Evolutionary conservation across 2,329 filamentous ascomycete genomes (phyloP).

Genomic region (Corniculantispora saksenae): DNA sequence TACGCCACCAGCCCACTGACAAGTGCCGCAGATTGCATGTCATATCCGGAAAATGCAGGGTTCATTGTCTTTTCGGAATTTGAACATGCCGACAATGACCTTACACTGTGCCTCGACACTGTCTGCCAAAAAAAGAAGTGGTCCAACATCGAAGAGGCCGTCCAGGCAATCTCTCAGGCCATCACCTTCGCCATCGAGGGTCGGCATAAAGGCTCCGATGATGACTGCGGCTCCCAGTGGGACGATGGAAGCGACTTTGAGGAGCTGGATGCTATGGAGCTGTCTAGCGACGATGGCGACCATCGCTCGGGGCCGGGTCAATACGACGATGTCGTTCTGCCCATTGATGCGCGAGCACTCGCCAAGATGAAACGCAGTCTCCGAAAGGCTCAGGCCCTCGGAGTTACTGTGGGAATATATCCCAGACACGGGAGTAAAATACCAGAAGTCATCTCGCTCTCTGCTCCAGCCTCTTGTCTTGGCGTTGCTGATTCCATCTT

Average conservation of each 20-base stretch:
- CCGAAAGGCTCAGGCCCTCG: conserved; percentile 58
- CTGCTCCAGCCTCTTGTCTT: conserved; percentile 68
- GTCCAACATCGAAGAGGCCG: conserved; percentile 10
- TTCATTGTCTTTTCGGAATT: conserved; percentile 13
- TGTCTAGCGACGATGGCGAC: conserved; percentile 36
- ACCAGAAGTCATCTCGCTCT: conserved; percentile 59
- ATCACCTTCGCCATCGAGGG: conserved; percentile 35
- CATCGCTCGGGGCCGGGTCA: neutral
- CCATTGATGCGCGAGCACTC: conserved; percentile 19
- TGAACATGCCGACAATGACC: neutral
- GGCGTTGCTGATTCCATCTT: conserved; percentile 73
- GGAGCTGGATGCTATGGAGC: conserved; percentile 35
- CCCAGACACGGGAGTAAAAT: conserved; percentile 49
- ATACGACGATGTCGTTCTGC: conserved; percentile 33
- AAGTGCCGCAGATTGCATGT: neutral
- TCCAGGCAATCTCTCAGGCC: conserved; percentile 24
- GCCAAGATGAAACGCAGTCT: conserved; percentile 52
- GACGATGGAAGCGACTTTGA: conserved; percentile 28
- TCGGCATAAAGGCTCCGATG: conserved; percentile 33
- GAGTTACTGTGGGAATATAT: conserved; percentile 67
- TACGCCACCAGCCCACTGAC: neutral
- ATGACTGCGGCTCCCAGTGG: neutral
- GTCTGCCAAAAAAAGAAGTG: conserved; percentile 1
- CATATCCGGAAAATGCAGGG: conserved; percentile 2
- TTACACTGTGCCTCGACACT: conserved; percentile 2